Evolutionary conservation across 768 basidiomycete species (phyloP), one percentile per base, ranked within the genome.

Genomic region (Candolleomyces aberdarensis): DNA sequence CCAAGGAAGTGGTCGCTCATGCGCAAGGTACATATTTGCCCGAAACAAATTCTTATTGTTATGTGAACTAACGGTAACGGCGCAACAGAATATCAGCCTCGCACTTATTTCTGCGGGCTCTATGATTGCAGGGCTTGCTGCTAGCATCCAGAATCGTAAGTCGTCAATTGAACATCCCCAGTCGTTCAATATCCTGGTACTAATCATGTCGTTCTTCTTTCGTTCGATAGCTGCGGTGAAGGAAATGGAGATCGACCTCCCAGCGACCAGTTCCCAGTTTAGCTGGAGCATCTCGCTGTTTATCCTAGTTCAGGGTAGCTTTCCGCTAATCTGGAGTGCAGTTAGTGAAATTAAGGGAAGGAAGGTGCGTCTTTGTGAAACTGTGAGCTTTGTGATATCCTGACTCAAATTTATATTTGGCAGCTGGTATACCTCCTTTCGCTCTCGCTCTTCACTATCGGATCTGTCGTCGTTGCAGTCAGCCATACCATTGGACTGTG

Each of bases 331-430:
- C 3, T 92, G 91, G 91, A 83, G 79, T 57, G 81, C 84, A 0
- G 73, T 88, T 26, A 87, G 86, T 58, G 92, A 94, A 71, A 82
- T 93, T 36, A 86, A 84, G 67, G 92, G 91, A 8, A 77, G 91
- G 57, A 92, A 85, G 78, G 86, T 85, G 63, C 20, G 78, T 62
- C 47, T 31, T 58, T 8, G 44, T 43, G 41, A n/a, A 43, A 43
- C n/a, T 31, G 50, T 44, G 49, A 39, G 1, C n/a, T 19, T 48
- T 52, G 5, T 6, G 22, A 22, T 39, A 36, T 39, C 20, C 57
- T 44, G 22, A 62, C 15, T 61, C 50, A 48, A 36, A 36, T 11
- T 36, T 11, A 40, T 40, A 13, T 20, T 29, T 9, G 19, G n/a
- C 44, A 70, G 86, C 59, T 79, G 17, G 82, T 88, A 1, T 88